Evolutionary conservation across 2,329 filamentous ascomycete species (phyloP), one percentile per base, ranked within the genome.

Genomic region (Aspergillus latus): DNA sequence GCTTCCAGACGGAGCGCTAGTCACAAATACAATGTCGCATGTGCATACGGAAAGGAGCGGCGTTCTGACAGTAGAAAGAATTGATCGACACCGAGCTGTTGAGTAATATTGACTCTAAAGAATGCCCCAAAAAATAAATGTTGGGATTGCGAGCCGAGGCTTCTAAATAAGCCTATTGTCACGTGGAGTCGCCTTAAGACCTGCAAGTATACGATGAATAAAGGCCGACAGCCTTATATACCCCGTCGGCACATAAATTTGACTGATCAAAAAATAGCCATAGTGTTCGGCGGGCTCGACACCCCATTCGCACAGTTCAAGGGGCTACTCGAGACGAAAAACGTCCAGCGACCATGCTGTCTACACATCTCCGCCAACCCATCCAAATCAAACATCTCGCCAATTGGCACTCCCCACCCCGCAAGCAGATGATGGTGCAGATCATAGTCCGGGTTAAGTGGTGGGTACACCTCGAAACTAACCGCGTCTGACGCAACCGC

Each of bases 401-500:
- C 72, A 53, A 74, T 74, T 13, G 72, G 72, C 40, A 74, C 26
- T 3, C 71, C 72, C 71, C 72, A 74, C 0, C 72, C 72, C 3
- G 71, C 70, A 44, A 74, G 57, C 28, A 74, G 50, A 58, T 71
- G 59, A 59, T 74, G 72, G 54, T 74, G 72, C 47, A 74, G 58
- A 61, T 73, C 71, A 62, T 63, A 72, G 46, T 73, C 68, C 13
- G 62, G 58, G 13, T 69, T 59, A 10, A 70, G 40, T 13, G 71
- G 57, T 6, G 78, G 76, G 62, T 78, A 81, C 2, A 78, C 78
- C 64, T 86, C 84, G 61, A 84, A 82, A 6, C 77, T 79, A n/a
- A 84, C 80, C 39, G 80, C 79, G 56, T 87, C 84, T 1, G 83
- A 82, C 0, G 80, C 84, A 1, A 85, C 79, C 1, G 84, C 84